Conservation (phyloP, 495 filamentous ascomycete species). For the Neurospora cerealis region DNA sequence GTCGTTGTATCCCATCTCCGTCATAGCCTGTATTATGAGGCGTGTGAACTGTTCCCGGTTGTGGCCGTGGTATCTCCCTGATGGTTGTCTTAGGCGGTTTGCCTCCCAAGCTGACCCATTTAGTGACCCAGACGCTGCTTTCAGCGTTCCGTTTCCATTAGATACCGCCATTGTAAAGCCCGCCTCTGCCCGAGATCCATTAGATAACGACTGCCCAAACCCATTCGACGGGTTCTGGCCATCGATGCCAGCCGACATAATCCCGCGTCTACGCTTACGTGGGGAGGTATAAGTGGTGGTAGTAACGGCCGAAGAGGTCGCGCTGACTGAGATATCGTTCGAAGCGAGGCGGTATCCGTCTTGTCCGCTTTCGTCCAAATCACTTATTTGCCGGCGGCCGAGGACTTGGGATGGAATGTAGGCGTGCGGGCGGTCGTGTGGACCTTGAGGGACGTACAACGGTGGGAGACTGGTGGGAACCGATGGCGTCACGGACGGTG, state of each 20-base stretch:
- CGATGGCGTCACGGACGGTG: slow-evolving; percentile 5
- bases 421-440: slow-evolving; percentile 4
- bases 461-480: neutral
- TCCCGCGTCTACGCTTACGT: slow-evolving; percentile 18
- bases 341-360: slow-evolving; percentile 2
- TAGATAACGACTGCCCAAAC: slow-evolving; percentile 23
- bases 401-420: slow-evolving; percentile 10
- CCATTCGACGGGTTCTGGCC: slow-evolving; percentile 27
- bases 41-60: slow-evolving; percentile 89
- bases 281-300: slow-evolving; percentile 2
- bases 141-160: slow-evolving; percentile 36
- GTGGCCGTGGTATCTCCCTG: slow-evolving; percentile 55
- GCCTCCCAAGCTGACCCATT: slow-evolving; percentile 31
- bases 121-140: slow-evolving; percentile 16
- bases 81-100: slow-evolving; percentile 5
- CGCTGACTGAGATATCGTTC: neutral
- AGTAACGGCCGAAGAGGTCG: slow-evolving; percentile 2
- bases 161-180: slow-evolving; percentile 16
- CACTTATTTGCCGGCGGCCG: slow-evolving; percentile 16
- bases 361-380: slow-evolving; percentile 12
- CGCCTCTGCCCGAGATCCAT: slow-evolving; percentile 25
- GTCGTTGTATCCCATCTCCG: slow-evolving; percentile 73
- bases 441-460: neutral
- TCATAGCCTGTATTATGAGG: slow-evolving; percentile 82
- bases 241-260: slow-evolving; percentile 24